Evolutionary conservation across 768 basidiomycete genomes (phyloP).

Genomic region (Lactifluus volemus): DNA sequence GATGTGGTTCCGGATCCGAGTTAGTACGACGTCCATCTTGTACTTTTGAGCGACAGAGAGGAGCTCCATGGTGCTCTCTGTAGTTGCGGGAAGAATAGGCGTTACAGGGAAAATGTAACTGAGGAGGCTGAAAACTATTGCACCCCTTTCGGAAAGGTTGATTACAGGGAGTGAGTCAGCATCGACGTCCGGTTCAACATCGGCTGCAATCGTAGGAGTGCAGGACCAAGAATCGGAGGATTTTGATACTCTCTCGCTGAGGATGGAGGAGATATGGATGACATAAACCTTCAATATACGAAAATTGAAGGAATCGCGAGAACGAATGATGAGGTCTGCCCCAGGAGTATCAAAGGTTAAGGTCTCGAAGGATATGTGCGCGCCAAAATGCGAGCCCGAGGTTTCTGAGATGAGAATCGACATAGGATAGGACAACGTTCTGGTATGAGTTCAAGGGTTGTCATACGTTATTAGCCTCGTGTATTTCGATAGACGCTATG

Average conservation of each 20-base stretch:
- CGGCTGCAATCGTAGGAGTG: background rate
- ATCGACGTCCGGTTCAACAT: background rate
- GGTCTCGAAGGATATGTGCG: background rate
- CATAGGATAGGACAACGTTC: background rate
- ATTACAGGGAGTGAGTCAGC: background rate
- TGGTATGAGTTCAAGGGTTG: background rate
- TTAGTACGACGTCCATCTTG: background rate
- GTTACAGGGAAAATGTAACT: background rate
- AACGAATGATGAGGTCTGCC: slow-evolving; percentile 36
- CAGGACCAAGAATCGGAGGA: background rate
- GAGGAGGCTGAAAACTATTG: slow-evolving; percentile 3
- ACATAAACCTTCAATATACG: slow-evolving; percentile 37
- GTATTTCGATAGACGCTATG: background rate
- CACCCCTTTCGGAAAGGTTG: background rate
- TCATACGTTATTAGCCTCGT: background rate
- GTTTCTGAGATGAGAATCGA: background rate
- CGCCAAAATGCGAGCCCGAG: background rate
- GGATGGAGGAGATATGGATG: slow-evolving; percentile 34
- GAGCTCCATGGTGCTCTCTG: slow-evolving; percentile 1
- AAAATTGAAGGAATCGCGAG: slow-evolving; percentile 36
- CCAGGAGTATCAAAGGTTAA: slow-evolving; percentile 32
- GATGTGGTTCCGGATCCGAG: background rate
- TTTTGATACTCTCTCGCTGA: slow-evolving; percentile 23
- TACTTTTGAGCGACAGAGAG: background rate
- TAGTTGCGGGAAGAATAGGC: background rate